These are phyloP conservation scores for Suillus plorans DNA, from an alignment of 768 basidiomycete species.

Conservation along the genomic window DNA sequence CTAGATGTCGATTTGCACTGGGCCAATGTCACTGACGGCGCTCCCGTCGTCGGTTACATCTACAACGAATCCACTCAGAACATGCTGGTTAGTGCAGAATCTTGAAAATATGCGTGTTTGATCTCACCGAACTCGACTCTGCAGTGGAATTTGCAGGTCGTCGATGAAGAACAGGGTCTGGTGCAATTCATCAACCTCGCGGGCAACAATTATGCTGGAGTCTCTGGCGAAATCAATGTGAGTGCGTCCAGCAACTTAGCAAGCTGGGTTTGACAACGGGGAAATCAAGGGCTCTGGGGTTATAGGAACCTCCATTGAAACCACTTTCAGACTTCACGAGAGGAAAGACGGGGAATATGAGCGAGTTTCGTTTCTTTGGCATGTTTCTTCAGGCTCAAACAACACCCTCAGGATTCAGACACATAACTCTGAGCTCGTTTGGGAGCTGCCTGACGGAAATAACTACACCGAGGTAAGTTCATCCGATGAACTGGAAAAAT, in stretches of 20 bases:
- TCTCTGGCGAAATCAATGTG: background rate
- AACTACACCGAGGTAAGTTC: background rate
- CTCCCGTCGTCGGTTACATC: background rate
- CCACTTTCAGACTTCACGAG: background rate
- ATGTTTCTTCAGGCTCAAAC: background rate
- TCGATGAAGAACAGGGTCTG: background rate
- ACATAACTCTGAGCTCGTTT: background rate
- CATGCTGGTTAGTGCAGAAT: background rate
- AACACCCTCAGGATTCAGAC: background rate
- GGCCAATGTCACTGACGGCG: background rate
- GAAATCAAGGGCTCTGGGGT: background rate
- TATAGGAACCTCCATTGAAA: background rate
- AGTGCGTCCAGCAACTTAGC: background rate
- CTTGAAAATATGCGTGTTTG: background rate
- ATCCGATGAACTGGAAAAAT: background rate
- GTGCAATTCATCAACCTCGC: background rate
- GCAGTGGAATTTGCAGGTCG: background rate
- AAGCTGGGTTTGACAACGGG: background rate
- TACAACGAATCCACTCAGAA: background rate
- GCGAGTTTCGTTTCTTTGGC: background rate
- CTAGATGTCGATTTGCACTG: background rate
- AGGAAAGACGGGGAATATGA: background rate
- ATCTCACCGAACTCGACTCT: background rate
- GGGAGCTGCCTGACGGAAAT: background rate
- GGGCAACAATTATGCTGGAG: background rate